A percentile compares a stretch with the other conserved stretches of the same genome.
phyloP scores from a whole-genome alignment of 2,329 filamentous ascomycete genomes.

The Phyllosticta ampelicida region DNA sequence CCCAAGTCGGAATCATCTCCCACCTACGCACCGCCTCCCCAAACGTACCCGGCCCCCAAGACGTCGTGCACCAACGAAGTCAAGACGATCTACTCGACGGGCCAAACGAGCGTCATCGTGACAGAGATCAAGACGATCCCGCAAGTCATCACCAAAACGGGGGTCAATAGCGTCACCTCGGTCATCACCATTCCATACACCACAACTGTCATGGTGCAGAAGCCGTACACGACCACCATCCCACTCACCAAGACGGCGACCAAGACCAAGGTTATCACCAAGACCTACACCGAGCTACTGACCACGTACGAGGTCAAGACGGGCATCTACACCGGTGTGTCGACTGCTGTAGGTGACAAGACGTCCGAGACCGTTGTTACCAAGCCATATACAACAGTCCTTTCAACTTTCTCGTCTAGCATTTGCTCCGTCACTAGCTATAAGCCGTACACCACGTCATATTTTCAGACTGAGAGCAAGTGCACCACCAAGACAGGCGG shows the following conservation, averaged over 20 bases:
- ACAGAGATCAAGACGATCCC: slow-evolving; percentile 3
- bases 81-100: not conserved
- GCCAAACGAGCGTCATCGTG: not conserved
- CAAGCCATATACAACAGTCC: slow-evolving; percentile 12
- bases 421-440: slow-evolving; percentile 15
- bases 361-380: slow-evolving; percentile 14
- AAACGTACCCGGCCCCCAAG: not conserved
- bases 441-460: slow-evolving; percentile 14
- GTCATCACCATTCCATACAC: slow-evolving; percentile 11
- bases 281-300: slow-evolving; percentile 11
- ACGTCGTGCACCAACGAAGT: slow-evolving; percentile 2
- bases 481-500: slow-evolving; percentile 16
- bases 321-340: not conserved
- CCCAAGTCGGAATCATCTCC: not conserved
- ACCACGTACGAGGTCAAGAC: slow-evolving; percentile 13
- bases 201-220: not conserved
- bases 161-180: slow-evolving; percentile 11
- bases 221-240: not conserved
- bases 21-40: not conserved
- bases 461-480: slow-evolving; percentile 15
- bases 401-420: slow-evolving; percentile 10
- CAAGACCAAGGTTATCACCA: not conserved
- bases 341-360: not conserved
- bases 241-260: not conserved
- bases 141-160: not conserved